phyloP scores from a whole-genome alignment of 2,329 filamentous ascomycete genomes.

The Septoria linicola region DNA sequence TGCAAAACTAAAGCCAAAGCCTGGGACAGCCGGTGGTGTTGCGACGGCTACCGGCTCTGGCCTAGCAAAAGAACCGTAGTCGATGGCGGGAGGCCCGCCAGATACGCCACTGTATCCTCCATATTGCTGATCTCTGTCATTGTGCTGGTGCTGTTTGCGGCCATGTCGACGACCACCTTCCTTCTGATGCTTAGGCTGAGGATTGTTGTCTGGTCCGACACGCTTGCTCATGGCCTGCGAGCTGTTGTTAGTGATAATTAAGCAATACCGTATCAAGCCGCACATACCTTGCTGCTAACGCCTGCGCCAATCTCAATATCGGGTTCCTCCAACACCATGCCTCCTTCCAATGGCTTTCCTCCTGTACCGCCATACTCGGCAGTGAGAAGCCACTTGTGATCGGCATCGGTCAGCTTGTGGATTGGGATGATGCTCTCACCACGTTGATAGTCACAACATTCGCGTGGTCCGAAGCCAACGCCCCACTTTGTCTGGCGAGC shows the following conservation, averaged over 20 bases:
- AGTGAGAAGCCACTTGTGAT: constrained; percentile 94
- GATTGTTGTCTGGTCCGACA: constrained; percentile 37
- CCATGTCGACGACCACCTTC: constrained; percentile 28
- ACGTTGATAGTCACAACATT: constrained; percentile 93
- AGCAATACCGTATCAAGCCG: not conserved
- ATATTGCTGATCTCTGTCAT: constrained; percentile 26
- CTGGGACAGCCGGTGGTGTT: constrained; percentile 42
- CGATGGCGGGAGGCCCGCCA: constrained; percentile 28
- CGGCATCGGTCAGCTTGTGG: constrained; percentile 86
- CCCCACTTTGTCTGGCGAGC: constrained; percentile 84
- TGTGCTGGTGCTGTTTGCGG: constrained; percentile 34
- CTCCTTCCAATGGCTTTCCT: constrained; percentile 73
- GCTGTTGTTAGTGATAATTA: not conserved
- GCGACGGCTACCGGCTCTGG: constrained; percentile 42
- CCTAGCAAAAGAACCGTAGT: constrained; percentile 31
- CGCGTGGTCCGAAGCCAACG: constrained; percentile 92
- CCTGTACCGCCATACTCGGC: constrained; percentile 93
- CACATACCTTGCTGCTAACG: constrained; percentile 75
- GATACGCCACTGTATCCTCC: constrained; percentile 26
- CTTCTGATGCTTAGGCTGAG: constrained; percentile 28
- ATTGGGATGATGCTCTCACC: constrained; percentile 94
- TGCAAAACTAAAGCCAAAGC: constrained; percentile 40
- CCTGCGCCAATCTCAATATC: constrained; percentile 98
- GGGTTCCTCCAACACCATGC: constrained; percentile 91
- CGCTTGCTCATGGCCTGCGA: constrained; percentile 39